These are phyloP conservation scores for Neonectria neomacrospora DNA, from an alignment of 2,329 filamentous ascomycete species.

Conservation along the genomic window DNA sequence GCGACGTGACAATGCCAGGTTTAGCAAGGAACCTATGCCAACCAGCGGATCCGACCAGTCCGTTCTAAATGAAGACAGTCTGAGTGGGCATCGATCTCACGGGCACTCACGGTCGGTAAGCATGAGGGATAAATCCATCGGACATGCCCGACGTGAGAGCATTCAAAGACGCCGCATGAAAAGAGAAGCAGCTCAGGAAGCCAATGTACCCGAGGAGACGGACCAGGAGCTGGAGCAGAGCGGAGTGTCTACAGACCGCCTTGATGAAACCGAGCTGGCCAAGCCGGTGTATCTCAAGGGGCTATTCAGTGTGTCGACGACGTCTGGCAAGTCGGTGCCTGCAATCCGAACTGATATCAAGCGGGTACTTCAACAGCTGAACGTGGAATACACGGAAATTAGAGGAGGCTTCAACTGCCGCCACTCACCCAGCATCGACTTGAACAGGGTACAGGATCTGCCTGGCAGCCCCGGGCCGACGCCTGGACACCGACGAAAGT, in stretches of 20 bases:
- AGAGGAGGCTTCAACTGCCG: slow-evolving; percentile 92
- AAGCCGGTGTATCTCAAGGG: slow-evolving; percentile 97
- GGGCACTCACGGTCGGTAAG: slow-evolving; percentile 69
- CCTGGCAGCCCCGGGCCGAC: slow-evolving; percentile 67
- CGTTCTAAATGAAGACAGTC: slow-evolving; percentile 63
- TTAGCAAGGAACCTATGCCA: slow-evolving; percentile 72
- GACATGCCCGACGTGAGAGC: slow-evolving; percentile 89
- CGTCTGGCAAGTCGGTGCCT: slow-evolving; percentile 87
- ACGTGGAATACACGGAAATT: slow-evolving; percentile 92
- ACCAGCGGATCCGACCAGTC: slow-evolving; percentile 86
- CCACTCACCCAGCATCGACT: slow-evolving; percentile 88
- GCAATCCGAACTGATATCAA: slow-evolving; percentile 92
- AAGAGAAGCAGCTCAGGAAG: slow-evolving; percentile 76
- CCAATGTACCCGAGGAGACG: slow-evolving; percentile 90
- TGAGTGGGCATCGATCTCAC: slow-evolving; percentile 62
- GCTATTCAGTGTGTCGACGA: slow-evolving; percentile 96
- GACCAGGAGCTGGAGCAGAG: slow-evolving; percentile 78
- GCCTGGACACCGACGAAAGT: slow-evolving; percentile 76
- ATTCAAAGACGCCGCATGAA: slow-evolving; percentile 86
- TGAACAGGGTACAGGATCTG: slow-evolving; percentile 76
- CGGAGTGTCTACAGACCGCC: slow-evolving; percentile 68
- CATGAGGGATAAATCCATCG: slow-evolving; percentile 84
- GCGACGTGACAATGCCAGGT: slow-evolving; percentile 63
- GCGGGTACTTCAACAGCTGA: slow-evolving; percentile 85
- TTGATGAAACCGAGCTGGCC: slow-evolving; percentile 79